These are phyloP conservation scores for Circinella minor DNA, from an alignment of 371 early-diverging fungal species.

Conservation along the genomic window DNA sequence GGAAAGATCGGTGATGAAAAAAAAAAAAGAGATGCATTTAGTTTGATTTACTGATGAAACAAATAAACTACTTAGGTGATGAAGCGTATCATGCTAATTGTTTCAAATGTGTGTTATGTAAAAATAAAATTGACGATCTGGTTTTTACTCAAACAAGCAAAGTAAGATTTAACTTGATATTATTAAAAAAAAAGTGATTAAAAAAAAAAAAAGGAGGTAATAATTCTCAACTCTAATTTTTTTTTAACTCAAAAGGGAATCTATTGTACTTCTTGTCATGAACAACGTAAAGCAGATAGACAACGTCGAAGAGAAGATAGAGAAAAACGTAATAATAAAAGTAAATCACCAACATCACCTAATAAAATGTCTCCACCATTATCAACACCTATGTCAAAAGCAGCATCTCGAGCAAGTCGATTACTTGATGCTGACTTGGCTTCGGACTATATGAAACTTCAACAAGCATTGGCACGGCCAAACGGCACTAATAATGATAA, in stretches of 20 bases:
- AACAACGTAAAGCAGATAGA: slow-evolving; percentile 41
- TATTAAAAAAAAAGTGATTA: neutral
- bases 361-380: neutral
- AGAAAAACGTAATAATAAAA: slow-evolving; percentile 23
- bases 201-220: neutral
- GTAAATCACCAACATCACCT: neutral
- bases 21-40: no score
- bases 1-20: no score
- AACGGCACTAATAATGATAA: slow-evolving; percentile 8
- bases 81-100: slow-evolving; percentile 86
- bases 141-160: slow-evolving; percentile 83
- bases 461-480: slow-evolving; percentile 16
- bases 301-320: slow-evolving; percentile 41
- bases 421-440: slow-evolving; percentile 24
- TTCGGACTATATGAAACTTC: slow-evolving; percentile 23
- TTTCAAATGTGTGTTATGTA: slow-evolving; percentile 79
- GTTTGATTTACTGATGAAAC: neutral
- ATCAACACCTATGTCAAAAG: neutral
- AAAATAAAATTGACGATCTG: slow-evolving; percentile 74
- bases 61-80: slow-evolving; percentile 51
- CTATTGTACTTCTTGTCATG: slow-evolving; percentile 51
- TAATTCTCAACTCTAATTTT: neutral
- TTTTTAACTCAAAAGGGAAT: slow-evolving; percentile 35
- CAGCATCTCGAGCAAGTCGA: slow-evolving; percentile 16
- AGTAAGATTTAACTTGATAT: slow-evolving; percentile 29